Conservation (phyloP, 1,284 basidiomycete genomes). For the Ustilago nuda region DNA sequence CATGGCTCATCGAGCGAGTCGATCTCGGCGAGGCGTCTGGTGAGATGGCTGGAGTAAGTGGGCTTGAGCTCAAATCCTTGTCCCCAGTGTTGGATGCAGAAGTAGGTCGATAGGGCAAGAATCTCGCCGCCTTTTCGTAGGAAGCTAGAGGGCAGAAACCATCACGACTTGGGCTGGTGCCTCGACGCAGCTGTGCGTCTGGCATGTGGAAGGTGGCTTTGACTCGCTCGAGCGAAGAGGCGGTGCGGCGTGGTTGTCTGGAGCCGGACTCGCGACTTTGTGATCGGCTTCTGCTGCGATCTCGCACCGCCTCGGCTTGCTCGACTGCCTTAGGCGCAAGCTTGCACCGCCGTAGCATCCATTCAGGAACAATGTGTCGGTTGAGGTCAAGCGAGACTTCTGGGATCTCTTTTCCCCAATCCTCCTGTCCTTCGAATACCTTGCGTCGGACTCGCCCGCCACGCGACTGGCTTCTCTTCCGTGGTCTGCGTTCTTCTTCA, state of each 20-base stretch:
- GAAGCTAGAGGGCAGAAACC: conserved; percentile 22
- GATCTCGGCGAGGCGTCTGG: conserved; percentile 37
- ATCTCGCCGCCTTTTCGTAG: conserved; percentile 27
- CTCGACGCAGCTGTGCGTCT: conserved; percentile 9
- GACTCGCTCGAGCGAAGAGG: conserved; percentile 23
- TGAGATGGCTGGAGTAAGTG: conserved; percentile 32
- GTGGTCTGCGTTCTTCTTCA: conserved; percentile 3
- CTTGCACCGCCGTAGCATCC: conserved; percentile 74
- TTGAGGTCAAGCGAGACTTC: conserved; percentile 91
- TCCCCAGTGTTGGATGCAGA: conserved; percentile 18
- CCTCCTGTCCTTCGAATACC: conserved; percentile 66
- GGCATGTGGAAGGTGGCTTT: background rate
- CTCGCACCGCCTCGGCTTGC: conserved; percentile 2
- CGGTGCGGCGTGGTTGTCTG: conserved; percentile 12
- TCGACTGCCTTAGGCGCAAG: conserved; percentile 11
- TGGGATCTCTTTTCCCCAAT: conserved; percentile 69
- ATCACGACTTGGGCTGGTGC: conserved; percentile 9
- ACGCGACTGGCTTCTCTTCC: conserved; percentile 20
- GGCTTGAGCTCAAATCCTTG: conserved; percentile 30
- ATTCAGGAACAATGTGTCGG: conserved; percentile 93
- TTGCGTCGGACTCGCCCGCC: conserved; percentile 38
- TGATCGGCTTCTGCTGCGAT: conserved; percentile 22
- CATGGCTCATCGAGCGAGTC: conserved; percentile 30
- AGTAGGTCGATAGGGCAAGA: conserved; percentile 1
- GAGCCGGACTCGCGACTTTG: conserved; percentile 34